A percentile compares a stretch with the other conserved stretches of the same genome.
Evolutionary conservation across 192 early-diverging fungal species (phyloP).

Genomic region (Entophlyctis luteolus): DNA sequence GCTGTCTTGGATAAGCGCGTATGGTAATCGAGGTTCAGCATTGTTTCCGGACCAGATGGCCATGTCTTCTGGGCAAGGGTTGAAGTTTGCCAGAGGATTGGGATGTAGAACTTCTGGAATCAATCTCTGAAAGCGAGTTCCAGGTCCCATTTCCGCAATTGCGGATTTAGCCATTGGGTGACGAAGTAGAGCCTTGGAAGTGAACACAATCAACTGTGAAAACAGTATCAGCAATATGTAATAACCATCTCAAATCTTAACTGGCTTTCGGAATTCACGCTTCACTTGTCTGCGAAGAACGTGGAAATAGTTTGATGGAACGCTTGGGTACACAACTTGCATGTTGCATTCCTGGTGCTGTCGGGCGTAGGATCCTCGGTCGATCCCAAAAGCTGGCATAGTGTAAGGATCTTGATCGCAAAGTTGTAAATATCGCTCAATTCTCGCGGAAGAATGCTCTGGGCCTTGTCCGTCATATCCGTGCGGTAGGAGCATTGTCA

Average conservation of each 20-base stretch:
- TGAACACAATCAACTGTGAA: constrained; percentile 59
- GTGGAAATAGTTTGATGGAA: constrained; percentile 97
- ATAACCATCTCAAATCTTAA: constrained; percentile 32
- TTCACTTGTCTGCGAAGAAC: constrained; percentile 90
- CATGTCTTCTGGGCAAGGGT: constrained; percentile 21
- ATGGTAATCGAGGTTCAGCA: constrained; percentile 48
- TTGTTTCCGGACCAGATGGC: constrained; percentile 46
- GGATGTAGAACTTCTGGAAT: constrained; percentile 81
- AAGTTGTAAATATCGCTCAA: constrained; percentile 94
- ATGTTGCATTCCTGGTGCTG: constrained; percentile 99
- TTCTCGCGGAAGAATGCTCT: constrained; percentile 92
- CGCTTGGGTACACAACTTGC: constrained; percentile 92
- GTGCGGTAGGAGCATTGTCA: constrained; percentile 91
- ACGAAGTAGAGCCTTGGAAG: constrained; percentile 88
- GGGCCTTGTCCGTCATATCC: constrained; percentile 98
- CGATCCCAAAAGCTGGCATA: constrained; percentile 44
- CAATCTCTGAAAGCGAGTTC: constrained; percentile 82
- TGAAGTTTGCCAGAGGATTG: constrained; percentile 59
- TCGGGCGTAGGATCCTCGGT: constrained; percentile 56
- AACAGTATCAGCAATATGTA: too few species aligned
- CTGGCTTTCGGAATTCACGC: constrained; percentile 95
- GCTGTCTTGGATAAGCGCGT: constrained; percentile 31
- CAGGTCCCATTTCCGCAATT: constrained; percentile 74
- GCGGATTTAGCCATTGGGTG: constrained; percentile 87
- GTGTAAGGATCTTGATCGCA: constrained; percentile 89